Evolutionary conservation across 495 filamentous ascomycete species (phyloP).

Genomic region (Aspergillus carlsbadensis): DNA sequence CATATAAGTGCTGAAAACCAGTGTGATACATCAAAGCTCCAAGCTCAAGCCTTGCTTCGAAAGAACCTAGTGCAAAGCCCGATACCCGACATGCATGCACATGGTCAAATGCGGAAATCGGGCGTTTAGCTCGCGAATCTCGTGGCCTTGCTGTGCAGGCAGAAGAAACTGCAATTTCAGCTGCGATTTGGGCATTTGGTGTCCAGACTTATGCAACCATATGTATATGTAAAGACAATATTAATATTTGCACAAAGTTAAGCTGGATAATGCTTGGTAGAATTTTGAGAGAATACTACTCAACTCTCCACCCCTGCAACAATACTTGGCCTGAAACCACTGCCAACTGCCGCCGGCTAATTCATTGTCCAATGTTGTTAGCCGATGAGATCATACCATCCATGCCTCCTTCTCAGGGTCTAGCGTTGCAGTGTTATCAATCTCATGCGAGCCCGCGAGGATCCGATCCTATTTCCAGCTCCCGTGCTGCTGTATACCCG

Average conservation of each 20-base stretch:
- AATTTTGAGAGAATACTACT: no score
- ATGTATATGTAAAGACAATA: no score
- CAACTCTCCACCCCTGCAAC: no score
- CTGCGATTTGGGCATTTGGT: no score
- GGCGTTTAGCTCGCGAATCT: background rate
- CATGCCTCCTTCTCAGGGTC: background rate
- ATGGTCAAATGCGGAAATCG: conserved; percentile 11
- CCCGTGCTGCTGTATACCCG: conserved; percentile 18
- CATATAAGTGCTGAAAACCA: background rate
- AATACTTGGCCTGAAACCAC: no score
- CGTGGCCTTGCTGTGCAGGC: no score
- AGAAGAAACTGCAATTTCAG: no score
- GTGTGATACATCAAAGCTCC: background rate
- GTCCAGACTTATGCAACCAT: no score
- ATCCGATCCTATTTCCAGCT: background rate
- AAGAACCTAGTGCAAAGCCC: background rate
- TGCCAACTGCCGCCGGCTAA: background rate
- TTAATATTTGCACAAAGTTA: no score
- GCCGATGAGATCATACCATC: conserved; percentile 20
- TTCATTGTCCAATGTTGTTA: background rate
- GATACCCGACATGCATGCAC: conserved; percentile 11
- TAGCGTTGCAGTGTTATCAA: conserved; percentile 7
- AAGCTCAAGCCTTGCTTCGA: conserved; percentile 1
- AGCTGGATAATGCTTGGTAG: no score
- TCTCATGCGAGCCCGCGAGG: background rate